Percentiles rank a stretch among this genome's conserved stretches.
These are phyloP conservation scores for Rheum nobile DNA, from an alignment of 148 eudicot species.

Conservation along the genomic window DNA sequence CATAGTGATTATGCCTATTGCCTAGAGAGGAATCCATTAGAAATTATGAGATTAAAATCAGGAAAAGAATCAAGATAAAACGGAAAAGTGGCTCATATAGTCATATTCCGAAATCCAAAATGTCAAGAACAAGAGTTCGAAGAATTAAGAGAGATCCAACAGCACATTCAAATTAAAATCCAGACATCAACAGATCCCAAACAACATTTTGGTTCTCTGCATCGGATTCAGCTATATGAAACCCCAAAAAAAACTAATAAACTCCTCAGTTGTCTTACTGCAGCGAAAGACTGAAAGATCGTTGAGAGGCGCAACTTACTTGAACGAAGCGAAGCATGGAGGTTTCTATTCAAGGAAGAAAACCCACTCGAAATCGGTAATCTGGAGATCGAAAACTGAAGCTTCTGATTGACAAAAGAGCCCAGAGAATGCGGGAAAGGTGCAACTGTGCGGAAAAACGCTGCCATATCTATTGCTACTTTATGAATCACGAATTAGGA, in stretches of 20 bases:
- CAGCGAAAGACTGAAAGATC: not conserved
- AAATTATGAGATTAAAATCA: not conserved
- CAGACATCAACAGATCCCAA: not conserved
- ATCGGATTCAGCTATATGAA: not conserved
- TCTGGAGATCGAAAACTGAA: conserved; percentile 22
- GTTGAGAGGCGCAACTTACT: conserved; percentile 17
- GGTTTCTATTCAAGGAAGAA: conserved; percentile 14
- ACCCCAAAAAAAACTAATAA: not conserved
- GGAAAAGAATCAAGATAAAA: not conserved
- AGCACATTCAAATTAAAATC: not conserved
- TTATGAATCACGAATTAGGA: not conserved
- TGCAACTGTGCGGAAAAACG: conserved; percentile 31
- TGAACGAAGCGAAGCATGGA: conserved; percentile 40
- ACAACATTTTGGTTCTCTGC: not conserved
- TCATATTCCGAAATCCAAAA: no score
- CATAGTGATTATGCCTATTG: not conserved
- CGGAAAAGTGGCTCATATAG: no score
- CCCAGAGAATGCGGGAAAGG: conserved; percentile 27
- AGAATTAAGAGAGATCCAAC: not conserved
- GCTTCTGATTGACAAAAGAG: conserved; percentile 29
- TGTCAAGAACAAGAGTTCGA: not conserved
- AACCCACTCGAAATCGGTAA: conserved; percentile 23
- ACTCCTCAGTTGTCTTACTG: not conserved
- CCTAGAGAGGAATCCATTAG: not conserved
- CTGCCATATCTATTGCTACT: conserved; percentile 9